These are phyloP conservation scores for Hydnum rufescens DNA, from an alignment of 768 basidiomycete species.

Conservation along the genomic window DNA sequence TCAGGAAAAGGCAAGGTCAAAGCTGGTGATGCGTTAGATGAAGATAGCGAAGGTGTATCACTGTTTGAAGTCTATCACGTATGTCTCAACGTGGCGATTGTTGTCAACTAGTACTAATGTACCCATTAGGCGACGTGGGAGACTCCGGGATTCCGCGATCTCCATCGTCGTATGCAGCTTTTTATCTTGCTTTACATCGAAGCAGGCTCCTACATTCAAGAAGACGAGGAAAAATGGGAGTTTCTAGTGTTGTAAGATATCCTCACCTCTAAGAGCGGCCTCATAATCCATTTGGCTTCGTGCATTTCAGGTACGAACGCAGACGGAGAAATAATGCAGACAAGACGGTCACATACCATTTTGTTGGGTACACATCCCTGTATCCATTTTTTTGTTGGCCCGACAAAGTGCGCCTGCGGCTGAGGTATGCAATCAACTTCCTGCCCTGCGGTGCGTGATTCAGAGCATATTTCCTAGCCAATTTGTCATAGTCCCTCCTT, in stretches of 20 bases:
- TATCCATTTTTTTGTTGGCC: constrained; percentile 96
- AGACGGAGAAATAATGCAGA: constrained; percentile 43
- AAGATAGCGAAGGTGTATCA: constrained; percentile 38
- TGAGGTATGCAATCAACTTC: too few relatives aligned
- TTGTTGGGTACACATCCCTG: constrained; percentile 82
- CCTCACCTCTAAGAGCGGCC: not conserved
- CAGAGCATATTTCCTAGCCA: constrained; percentile 32
- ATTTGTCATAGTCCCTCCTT: constrained; percentile 83
- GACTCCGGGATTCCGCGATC: constrained; percentile 76
- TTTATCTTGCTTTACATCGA: constrained; percentile 93
- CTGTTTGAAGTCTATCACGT: constrained; percentile 86
- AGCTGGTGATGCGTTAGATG: constrained; percentile 21
- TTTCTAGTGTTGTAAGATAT: constrained; percentile 33
- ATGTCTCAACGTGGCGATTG: constrained; percentile 16
- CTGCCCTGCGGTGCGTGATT: not conserved
- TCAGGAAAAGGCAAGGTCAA: constrained; percentile 38
- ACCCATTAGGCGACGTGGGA: constrained; percentile 33
- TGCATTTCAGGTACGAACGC: constrained; percentile 51
- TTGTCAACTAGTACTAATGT: not conserved
- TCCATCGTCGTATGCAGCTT: constrained; percentile 80
- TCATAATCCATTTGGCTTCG: not conserved
- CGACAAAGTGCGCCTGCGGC: constrained; percentile 65
- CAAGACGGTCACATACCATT: constrained; percentile 53
- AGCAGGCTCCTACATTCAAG: constrained; percentile 83
- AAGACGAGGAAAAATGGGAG: constrained; percentile 88